Percentiles rank a stretch among this genome's conserved stretches.
Evolutionary conservation across 257 asterid genomes (phyloP).

Genomic region (Solanum neorickii): DNA sequence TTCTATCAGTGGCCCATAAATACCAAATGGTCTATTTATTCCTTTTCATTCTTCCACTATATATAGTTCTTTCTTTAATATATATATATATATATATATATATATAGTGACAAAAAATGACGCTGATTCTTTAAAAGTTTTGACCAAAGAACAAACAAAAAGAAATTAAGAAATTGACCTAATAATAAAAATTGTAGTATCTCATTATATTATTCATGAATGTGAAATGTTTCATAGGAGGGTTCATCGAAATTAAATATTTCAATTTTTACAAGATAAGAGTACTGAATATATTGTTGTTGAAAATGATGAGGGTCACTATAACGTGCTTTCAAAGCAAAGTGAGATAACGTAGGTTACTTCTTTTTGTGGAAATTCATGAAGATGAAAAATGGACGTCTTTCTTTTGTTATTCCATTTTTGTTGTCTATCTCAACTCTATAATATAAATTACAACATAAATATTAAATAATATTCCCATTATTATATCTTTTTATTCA

Average conservation of each 20-base stretch:
- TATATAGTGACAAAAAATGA: not conserved
- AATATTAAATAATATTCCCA: not conserved
- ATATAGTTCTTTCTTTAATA: not conserved
- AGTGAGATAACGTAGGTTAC: not conserved
- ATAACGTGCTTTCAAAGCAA: not conserved
- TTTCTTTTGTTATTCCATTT: not conserved
- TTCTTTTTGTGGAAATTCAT: not conserved
- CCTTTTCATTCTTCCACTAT: conserved; percentile 1
- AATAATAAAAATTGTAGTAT: not conserved
- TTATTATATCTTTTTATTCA: not conserved
- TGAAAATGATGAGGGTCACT: not conserved
- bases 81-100: not conserved
- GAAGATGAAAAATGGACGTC: not conserved
- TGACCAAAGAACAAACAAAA: not conserved
- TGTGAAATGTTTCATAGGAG: not conserved
- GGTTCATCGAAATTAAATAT: not conserved
- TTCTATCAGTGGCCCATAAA: conserved; percentile 4
- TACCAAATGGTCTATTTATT: not conserved
- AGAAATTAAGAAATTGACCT: not conserved
- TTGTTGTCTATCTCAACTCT: not conserved
- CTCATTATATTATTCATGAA: not conserved
- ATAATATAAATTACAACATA: not conserved
- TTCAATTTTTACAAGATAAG: not conserved
- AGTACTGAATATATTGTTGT: not conserved
- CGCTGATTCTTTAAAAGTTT: not conserved